Evolutionary conservation across 176 grass and related monocot species (phyloP).

Genomic region (Carex littledalei): DNA sequence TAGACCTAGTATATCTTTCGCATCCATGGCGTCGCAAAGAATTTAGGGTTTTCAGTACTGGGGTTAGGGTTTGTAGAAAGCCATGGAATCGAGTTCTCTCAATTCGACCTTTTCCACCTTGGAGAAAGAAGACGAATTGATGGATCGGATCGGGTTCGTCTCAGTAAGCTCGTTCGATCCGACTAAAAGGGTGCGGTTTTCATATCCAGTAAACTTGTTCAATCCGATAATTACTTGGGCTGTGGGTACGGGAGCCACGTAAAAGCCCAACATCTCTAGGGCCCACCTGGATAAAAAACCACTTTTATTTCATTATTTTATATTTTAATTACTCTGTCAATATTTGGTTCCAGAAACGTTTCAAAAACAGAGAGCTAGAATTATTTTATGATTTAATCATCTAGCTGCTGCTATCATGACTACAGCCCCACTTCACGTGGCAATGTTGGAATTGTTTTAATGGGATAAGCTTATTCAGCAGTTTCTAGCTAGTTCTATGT

Average conservation of each 20-base stretch:
- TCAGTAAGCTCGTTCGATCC: background rate
- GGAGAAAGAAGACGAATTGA: background rate
- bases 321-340: background rate
- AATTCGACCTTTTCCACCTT: background rate
- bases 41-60: slow-evolving; percentile 34
- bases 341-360: background rate
- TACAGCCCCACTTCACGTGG: too few relatives aligned
- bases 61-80: slow-evolving; percentile 26
- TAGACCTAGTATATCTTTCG: slow-evolving; percentile 92
- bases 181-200: background rate
- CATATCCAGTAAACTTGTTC: background rate
- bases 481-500: too few relatives aligned
- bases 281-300: background rate
- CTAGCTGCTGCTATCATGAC: too few relatives aligned
- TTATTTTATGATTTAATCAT: too few relatives aligned
- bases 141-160: background rate
- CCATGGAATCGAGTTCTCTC: background rate
- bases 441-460: too few relatives aligned
- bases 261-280: background rate
- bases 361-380: too few relatives aligned
- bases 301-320: too few relatives aligned
- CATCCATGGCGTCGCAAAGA: slow-evolving; percentile 54
- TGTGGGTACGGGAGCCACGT: background rate
- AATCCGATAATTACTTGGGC: background rate
- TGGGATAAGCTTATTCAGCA: too few relatives aligned